Evolutionary conservation across 768 basidiomycete genomes (phyloP), one percentile per base, ranked within the genome.

Genomic region (Tephrocybe sp.): DNA sequence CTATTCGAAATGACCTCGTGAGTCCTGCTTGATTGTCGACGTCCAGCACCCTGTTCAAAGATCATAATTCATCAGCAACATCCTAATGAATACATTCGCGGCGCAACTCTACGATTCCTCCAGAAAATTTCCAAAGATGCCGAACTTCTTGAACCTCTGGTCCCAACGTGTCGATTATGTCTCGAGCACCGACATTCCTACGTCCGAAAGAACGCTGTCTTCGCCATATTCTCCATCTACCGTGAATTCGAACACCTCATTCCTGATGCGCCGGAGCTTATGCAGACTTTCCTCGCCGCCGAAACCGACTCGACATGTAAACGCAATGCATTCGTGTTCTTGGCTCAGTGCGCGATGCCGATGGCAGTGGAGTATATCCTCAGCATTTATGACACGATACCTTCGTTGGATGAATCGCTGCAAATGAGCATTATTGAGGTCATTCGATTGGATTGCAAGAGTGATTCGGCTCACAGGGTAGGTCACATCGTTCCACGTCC

Each of bases 31-130:
- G 24, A 24, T 24, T 24, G 24, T 16, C 22, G 13, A 41, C 23
- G 18, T n/a, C 45, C 10, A 25, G 9, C 24, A 44, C 16, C 39
- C 23, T 30, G 2, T 23, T 22, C 23, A 30, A 54, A 7, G 38
- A 46, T 18, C 45, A 41, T 45, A 15, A 34, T 45, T 40, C 44
- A 30, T 43, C 49, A 94, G 90, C 94, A 98, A 94, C 97, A 99
- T 62, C 94, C 95, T 8, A 98, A 99, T 61, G 97, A 99, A 74
- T 99, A 97, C 67, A 97, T 99, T 60, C 90, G 97, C 30, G 97
- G 97, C 38, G 91, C 94, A n/a, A 94, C 92, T 10, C 82, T 98
- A 27, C 88, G 97, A 21, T 95, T 94, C 72, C 79, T 98, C 11
- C 91, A 95, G 71, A 99, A 99, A 74, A 88, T 99, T 45, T 78